phyloP scores from a whole-genome alignment of 2,329 filamentous ascomycete genomes.

The Fusarium goolgardi region DNA sequence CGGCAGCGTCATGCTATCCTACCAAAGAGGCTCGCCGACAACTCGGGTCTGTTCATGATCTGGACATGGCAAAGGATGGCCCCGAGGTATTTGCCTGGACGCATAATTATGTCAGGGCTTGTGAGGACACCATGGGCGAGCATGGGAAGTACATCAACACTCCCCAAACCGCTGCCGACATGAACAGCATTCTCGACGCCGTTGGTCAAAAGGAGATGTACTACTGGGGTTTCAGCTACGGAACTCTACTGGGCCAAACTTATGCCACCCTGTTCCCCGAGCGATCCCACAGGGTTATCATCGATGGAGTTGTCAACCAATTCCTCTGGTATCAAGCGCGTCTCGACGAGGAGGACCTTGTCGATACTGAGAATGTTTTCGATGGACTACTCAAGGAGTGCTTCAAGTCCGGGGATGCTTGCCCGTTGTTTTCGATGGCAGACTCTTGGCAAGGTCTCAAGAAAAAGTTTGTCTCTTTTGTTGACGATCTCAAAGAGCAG shows the following conservation, averaged over 20 bases:
- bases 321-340: slow-evolving; percentile 50
- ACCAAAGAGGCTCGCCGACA: slow-evolving; percentile 49
- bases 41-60: slow-evolving; percentile 40
- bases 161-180: slow-evolving; percentile 62
- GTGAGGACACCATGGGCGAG: slow-evolving; percentile 58
- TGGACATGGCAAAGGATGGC: slow-evolving; percentile 51
- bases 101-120: slow-evolving; percentile 55
- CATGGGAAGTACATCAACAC: slow-evolving; percentile 60
- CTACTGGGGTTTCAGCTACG: slow-evolving; percentile 59
- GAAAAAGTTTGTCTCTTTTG: slow-evolving; percentile 49
- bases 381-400: slow-evolving; percentile 53
- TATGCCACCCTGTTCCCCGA: slow-evolving; percentile 55
- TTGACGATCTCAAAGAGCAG: slow-evolving; percentile 51
- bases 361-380: slow-evolving; percentile 49
- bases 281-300: slow-evolving; percentile 50
- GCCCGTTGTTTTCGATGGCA: slow-evolving; percentile 55
- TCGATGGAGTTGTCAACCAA: slow-evolving; percentile 52
- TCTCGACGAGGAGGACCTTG: slow-evolving; percentile 45
- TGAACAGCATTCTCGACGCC: slow-evolving; percentile 61
- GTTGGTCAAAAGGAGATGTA: slow-evolving; percentile 49
- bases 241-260: slow-evolving; percentile 55
- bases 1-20: slow-evolving; percentile 55
- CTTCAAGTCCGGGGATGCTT: slow-evolving; percentile 58
- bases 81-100: slow-evolving; percentile 56
- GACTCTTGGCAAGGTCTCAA: slow-evolving; percentile 52